Conservation (phyloP, 495 filamentous ascomycete species). For the Xylaria palmicola region DNA sequence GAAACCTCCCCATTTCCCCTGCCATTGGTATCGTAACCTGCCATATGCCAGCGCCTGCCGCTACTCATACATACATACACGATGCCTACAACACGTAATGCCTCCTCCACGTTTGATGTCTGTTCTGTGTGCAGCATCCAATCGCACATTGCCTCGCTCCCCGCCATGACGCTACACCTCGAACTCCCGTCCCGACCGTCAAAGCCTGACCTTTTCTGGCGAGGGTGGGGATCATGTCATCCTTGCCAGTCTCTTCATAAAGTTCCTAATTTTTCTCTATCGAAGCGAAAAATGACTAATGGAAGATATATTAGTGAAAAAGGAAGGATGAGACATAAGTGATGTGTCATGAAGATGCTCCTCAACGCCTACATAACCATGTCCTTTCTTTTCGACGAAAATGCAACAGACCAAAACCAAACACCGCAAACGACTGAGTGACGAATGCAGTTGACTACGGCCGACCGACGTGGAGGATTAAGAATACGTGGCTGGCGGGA, state of each 20-base stretch:
- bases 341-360: conserved; percentile 1
- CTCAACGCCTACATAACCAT: conserved; percentile 1
- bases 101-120: conserved; percentile 3
- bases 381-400: conserved; percentile 9
- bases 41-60: too few species aligned
- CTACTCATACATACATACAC: conserved; percentile 9
- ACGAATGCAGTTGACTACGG: neutral
- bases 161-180: neutral
- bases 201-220: too few species aligned
- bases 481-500: neutral
- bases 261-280: conserved; percentile 10
- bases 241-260: neutral
- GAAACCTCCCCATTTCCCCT: too few species aligned
- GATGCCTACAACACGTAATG: neutral
- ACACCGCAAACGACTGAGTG: neutral
- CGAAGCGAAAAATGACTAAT: neutral
- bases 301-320: neutral
- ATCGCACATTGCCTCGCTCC: neutral
- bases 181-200: conserved; percentile 6
- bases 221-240: neutral
- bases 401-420: conserved; percentile 13
- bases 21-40: too few species aligned
- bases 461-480: neutral
- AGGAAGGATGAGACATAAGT: neutral
- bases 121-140: conserved; percentile 1